Conservation (phyloP, 805 yeast species). For the Cyberlindnera sargentensis region DNA sequence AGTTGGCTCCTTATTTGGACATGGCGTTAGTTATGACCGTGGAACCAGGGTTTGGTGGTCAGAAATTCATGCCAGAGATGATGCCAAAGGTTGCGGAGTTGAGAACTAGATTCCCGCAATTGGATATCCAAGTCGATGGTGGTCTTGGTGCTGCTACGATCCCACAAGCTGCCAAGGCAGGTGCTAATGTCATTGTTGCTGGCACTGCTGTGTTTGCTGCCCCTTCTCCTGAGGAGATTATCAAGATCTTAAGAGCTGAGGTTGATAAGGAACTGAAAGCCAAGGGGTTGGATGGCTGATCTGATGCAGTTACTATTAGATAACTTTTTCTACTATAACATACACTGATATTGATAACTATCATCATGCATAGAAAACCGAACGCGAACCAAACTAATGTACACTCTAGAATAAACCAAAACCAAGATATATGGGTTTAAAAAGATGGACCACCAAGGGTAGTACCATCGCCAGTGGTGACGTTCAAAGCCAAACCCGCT, state of each 20-base stretch:
- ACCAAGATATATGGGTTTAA: conserved; percentile 20
- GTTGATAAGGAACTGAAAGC: conserved; percentile 45
- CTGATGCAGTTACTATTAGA: neutral
- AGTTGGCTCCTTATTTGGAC: conserved; percentile 70
- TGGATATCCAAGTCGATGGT: conserved; percentile 95
- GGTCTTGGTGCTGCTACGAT: conserved; percentile 87
- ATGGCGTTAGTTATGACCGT: conserved; percentile 98
- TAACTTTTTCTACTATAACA: neutral
- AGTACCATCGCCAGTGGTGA: conserved; percentile 60
- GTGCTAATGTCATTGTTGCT: conserved; percentile 97
- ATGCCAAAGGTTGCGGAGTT: conserved; percentile 88
- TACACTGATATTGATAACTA: too few relatives aligned
- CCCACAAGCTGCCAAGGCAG: conserved; percentile 86
- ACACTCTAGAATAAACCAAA: neutral
- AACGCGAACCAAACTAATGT: conserved; percentile 3
- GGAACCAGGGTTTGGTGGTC: conserved; percentile 99
- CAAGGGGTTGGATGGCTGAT: conserved; percentile 28
- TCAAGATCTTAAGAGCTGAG: conserved; percentile 54
- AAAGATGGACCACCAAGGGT: conserved; percentile 72
- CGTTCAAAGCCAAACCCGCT: conserved; percentile 35
- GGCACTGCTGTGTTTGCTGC: conserved; percentile 94
- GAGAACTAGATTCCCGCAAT: conserved; percentile 64
- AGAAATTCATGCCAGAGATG: conserved; percentile 90
- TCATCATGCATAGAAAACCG: conserved; percentile 1
- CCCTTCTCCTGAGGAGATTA: conserved; percentile 68